phyloP scores from a whole-genome alignment of 2,329 filamentous ascomycete species.

The Tolypocladium endophyticum region DNA sequence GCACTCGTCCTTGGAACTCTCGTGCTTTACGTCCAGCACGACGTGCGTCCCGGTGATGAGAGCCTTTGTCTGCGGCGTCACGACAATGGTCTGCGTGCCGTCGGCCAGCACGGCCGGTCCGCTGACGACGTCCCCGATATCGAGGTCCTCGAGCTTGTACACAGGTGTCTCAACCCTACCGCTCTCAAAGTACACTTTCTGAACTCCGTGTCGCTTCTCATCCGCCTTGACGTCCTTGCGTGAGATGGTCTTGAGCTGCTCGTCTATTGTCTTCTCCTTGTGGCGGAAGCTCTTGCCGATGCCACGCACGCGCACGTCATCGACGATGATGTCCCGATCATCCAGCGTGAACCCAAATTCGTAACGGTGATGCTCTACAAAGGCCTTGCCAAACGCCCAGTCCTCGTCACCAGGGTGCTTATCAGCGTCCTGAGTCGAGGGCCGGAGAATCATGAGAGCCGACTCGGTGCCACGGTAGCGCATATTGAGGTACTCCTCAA shows the following conservation, averaged over 20 bases:
- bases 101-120: constrained; percentile 49
- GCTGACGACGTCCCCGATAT: constrained; percentile 6
- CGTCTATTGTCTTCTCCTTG: constrained; percentile 70
- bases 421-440: constrained; percentile 49
- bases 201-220: constrained; percentile 7
- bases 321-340: constrained; percentile 27
- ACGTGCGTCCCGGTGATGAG: constrained; percentile 23
- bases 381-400: constrained; percentile 78
- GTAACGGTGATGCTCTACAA: constrained; percentile 70
- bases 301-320: constrained; percentile 30
- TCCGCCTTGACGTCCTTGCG: constrained; percentile 35
- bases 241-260: constrained; percentile 64
- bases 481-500: constrained; percentile 61
- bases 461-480: constrained; percentile 85
- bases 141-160: constrained; percentile 12
- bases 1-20: constrained; percentile 62
- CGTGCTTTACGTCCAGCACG: constrained; percentile 26
- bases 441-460: constrained; percentile 79
- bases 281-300: constrained; percentile 65
- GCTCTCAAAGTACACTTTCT: constrained; percentile 10
- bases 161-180: constrained; percentile 12
- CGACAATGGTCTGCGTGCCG: constrained; percentile 62
- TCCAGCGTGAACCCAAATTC: constrained; percentile 61
- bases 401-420: constrained; percentile 51
- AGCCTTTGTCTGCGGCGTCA: constrained; percentile 34